Conservation (phyloP, 192 early-diverging fungal genomes). For the Paraglomus brasilianum region DNA sequence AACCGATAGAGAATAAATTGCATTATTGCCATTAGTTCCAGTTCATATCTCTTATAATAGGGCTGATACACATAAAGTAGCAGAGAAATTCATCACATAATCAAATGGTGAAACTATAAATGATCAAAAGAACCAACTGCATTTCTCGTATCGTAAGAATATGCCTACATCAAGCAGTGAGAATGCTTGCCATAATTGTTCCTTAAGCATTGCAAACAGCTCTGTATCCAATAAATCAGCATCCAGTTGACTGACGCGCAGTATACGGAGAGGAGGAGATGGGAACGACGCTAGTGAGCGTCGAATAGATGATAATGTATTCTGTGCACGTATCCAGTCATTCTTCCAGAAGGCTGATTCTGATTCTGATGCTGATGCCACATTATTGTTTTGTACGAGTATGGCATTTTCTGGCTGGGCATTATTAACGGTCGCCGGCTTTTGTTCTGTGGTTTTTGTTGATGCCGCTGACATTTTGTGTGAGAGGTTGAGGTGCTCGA, state of each 20-base stretch:
- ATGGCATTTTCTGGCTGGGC: too few species aligned
- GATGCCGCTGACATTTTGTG: too few species aligned
- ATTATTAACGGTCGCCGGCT: too few species aligned
- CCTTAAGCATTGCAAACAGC: slow-evolving; percentile 71
- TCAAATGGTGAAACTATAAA: slow-evolving; percentile 2
- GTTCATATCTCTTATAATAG: slow-evolving; percentile 56
- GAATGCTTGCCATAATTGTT: slow-evolving; percentile 71
- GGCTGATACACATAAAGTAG: slow-evolving; percentile 37
- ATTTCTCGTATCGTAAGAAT: neutral
- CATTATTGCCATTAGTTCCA: slow-evolving; percentile 69
- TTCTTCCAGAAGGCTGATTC: slow-evolving; percentile 44
- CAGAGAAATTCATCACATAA: neutral
- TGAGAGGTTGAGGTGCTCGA: too few species aligned
- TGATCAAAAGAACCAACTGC: slow-evolving; percentile 1
- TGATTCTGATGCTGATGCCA: too few species aligned
- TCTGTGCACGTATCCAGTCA: slow-evolving; percentile 54
- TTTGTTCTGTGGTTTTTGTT: too few species aligned
- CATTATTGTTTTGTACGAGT: neutral
- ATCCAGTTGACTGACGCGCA: slow-evolving; percentile 84
- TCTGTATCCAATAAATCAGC: slow-evolving; percentile 79
- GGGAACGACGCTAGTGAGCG: slow-evolving; percentile 52
- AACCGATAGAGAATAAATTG: slow-evolving; percentile 71
- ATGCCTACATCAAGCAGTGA: slow-evolving; percentile 62
- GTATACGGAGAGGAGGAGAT: slow-evolving; percentile 55
- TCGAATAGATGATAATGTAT: slow-evolving; percentile 45